These are phyloP conservation scores for Solidago caesia DNA, from an alignment of 129 eudicot species.

Conservation along the genomic window DNA sequence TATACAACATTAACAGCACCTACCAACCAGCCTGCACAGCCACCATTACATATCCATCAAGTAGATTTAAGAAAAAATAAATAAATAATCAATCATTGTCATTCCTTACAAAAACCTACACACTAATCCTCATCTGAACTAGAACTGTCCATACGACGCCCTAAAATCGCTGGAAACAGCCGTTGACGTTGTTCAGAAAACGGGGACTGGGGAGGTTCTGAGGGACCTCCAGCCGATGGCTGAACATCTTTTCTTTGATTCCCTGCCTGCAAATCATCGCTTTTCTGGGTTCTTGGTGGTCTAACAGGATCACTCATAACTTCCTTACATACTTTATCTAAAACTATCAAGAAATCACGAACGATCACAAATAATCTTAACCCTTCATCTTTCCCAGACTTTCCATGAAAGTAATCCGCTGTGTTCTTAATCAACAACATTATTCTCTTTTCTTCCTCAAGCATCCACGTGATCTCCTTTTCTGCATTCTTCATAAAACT, in stretches of 20 bases:
- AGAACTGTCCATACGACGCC: slow-evolving; percentile 60
- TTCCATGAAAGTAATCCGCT: slow-evolving; percentile 89
- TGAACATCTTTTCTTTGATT: slow-evolving; percentile 16
- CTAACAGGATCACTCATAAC: slow-evolving; percentile 51
- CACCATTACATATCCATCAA: slow-evolving; percentile 26
- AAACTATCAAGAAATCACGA: slow-evolving; percentile 75
- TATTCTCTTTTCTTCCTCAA: slow-evolving; percentile 85
- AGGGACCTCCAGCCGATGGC: slow-evolving; percentile 26
- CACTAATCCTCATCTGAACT: slow-evolving; percentile 85
- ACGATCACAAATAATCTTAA: slow-evolving; percentile 77
- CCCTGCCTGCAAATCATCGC: slow-evolving; percentile 16
- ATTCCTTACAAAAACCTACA: slow-evolving; percentile 30
- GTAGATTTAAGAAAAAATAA: not conserved
- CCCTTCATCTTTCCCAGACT: slow-evolving; percentile 83
- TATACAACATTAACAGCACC: slow-evolving; percentile 36
- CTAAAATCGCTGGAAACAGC: slow-evolving; percentile 63
- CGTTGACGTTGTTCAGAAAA: slow-evolving; percentile 43
- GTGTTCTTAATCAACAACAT: slow-evolving; percentile 74
- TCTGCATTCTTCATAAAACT: slow-evolving; percentile 69
- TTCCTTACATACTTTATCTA: slow-evolving; percentile 76
- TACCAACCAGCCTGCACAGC: slow-evolving; percentile 14
- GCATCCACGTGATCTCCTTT: slow-evolving; percentile 57
- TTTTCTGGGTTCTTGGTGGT: slow-evolving; percentile 28
- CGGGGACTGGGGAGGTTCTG: slow-evolving; percentile 33
- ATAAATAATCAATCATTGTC: slow-evolving; percentile 23